A percentile compares a stretch with the other conserved stretches of the same genome.
Conservation (phyloP, 176 grass and related monocot species). For the Eragrostis curvula region DNA sequence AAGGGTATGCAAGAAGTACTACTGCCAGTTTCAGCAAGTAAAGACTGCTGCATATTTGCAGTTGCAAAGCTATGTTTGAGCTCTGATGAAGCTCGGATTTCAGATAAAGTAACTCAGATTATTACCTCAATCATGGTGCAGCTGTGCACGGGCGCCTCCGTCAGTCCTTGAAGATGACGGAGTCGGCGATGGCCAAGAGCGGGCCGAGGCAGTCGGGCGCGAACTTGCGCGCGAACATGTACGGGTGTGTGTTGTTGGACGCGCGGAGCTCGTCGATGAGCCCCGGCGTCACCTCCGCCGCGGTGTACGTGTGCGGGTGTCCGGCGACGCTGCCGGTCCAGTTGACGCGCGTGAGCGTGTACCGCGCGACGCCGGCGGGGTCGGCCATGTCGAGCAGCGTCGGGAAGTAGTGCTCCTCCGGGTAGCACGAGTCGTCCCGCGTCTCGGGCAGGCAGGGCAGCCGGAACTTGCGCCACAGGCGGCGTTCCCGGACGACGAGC, state of each 20-base stretch:
- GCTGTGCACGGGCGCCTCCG: background rate
- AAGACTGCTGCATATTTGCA: background rate
- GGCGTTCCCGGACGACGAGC: constrained; percentile 72
- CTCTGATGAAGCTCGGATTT: background rate
- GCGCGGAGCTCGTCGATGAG: constrained; percentile 56
- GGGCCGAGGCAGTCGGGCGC: constrained; percentile 67
- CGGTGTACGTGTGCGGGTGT: constrained; percentile 68
- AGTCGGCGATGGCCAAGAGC: constrained; percentile 67
- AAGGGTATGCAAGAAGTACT: background rate
- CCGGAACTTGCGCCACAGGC: constrained; percentile 85
- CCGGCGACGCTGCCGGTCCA: constrained; percentile 84
- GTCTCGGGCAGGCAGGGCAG: constrained; percentile 57
- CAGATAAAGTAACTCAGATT: background rate
- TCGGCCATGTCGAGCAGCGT: constrained; percentile 86
- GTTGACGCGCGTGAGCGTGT: constrained; percentile 84
- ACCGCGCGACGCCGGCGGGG: constrained; percentile 57
- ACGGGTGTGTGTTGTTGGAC: constrained; percentile 36
- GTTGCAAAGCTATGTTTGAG: background rate
- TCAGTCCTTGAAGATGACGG: constrained; percentile 75
- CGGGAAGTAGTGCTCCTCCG: constrained; percentile 98
- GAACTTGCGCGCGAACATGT: constrained; percentile 95
- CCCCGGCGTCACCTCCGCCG: constrained; percentile 49
- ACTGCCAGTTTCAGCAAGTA: background rate
- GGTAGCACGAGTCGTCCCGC: constrained; percentile 60
- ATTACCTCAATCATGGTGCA: constrained; percentile 28